Evolutionary conservation across 805 yeast genomes (phyloP).

Genomic region (Teunomyces stri): DNA sequence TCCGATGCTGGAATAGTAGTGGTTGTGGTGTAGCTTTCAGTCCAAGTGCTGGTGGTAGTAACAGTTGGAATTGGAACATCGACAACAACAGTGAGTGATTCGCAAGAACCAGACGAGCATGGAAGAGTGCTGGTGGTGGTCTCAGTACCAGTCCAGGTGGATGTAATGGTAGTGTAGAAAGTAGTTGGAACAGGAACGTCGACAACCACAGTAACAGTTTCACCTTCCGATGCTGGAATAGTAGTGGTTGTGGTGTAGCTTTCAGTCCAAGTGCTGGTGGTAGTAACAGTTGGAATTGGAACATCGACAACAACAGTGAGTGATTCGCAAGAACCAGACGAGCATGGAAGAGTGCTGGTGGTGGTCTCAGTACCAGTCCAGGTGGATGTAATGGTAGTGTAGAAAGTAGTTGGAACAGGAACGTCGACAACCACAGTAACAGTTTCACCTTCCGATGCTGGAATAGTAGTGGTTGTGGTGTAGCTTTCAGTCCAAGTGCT

Average conservation of each 20-base stretch:
- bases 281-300: conserved; percentile 11
- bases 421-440: conserved; percentile 11
- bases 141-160: conserved; percentile 10
- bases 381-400: neutral
- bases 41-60: conserved; percentile 9
- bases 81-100: conserved; percentile 11
- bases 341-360: conserved; percentile 7
- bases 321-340: conserved; percentile 6
- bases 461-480: neutral
- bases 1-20: conserved; percentile 9
- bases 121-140: conserved; percentile 8
- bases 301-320: conserved; percentile 13
- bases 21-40: conserved; percentile 12
- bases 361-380: conserved; percentile 9
- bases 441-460: conserved; percentile 5
- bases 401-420: conserved; percentile 7
- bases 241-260: neutral
- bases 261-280: neutral
- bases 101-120: conserved; percentile 6
- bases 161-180: conserved; percentile 10
- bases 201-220: conserved; percentile 11
- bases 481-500: neutral
- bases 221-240: conserved; percentile 5
- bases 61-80: conserved; percentile 12
- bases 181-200: conserved; percentile 10